Evolutionary conservation across 345 rosid species (phyloP).

Genomic region (Fremontodendron californicum): DNA sequence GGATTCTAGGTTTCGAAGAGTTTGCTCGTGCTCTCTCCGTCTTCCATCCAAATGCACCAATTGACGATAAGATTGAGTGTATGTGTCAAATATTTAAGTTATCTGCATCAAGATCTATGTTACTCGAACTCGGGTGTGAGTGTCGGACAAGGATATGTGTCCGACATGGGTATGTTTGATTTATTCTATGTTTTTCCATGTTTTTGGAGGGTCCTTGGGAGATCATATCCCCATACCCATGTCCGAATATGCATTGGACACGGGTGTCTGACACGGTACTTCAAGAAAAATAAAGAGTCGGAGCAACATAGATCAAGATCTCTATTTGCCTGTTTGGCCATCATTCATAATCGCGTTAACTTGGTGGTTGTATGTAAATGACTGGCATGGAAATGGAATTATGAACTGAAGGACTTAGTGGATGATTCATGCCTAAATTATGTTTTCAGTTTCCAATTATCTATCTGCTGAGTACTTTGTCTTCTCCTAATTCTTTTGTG

Average conservation of each 20-base stretch:
- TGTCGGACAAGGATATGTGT: too few species aligned
- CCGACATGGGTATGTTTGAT: too few species aligned
- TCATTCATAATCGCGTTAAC: background rate
- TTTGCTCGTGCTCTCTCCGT: constrained; percentile 98
- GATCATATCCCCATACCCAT: too few species aligned
- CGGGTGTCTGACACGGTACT: too few species aligned
- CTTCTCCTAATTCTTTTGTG: constrained; percentile 8
- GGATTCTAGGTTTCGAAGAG: constrained; percentile 97
- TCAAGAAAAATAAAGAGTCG: too few species aligned
- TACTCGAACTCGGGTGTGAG: too few species aligned
- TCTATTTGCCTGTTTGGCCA: background rate
- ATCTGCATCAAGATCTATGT: background rate
- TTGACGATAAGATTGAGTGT: constrained; percentile 93
- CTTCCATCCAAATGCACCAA: constrained; percentile 95
- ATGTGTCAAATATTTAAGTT: constrained; percentile 22
- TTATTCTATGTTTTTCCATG: too few species aligned
- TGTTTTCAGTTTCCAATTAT: background rate
- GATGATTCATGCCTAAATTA: background rate
- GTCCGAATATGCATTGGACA: too few species aligned
- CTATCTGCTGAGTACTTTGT: background rate
- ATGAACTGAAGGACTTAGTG: background rate
- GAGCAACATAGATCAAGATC: too few species aligned
- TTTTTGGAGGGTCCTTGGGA: too few species aligned
- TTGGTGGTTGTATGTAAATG: background rate
- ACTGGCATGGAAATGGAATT: background rate